Evolutionary conservation across 1,284 basidiomycete genomes (phyloP).

Genomic region (Moniliophthora roreri): DNA sequence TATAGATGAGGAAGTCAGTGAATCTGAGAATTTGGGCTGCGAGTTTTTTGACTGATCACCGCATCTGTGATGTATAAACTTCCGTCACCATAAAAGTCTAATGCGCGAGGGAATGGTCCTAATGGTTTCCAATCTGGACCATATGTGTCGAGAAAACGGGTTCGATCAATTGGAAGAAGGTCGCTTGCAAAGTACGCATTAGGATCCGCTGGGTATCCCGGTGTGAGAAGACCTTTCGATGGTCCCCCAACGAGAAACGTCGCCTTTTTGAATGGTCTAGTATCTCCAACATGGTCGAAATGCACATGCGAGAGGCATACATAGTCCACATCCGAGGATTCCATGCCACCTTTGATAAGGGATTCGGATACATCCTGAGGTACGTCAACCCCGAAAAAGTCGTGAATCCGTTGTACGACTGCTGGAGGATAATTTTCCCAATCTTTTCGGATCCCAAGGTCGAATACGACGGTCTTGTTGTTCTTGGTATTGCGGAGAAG

Average conservation of each 20-base stretch:
- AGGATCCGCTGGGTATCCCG: constrained; percentile 43
- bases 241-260: constrained; percentile 46
- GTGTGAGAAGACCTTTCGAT: constrained; percentile 30
- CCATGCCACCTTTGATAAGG: constrained; percentile 44
- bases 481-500: constrained; percentile 44
- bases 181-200: constrained; percentile 31
- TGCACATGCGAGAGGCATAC: constrained; percentile 54
- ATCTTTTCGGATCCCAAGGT: constrained; percentile 53
- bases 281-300: constrained; percentile 44
- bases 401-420: constrained; percentile 26
- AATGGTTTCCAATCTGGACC: constrained; percentile 31
- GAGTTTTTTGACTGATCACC: neutral
- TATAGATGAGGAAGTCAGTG: neutral
- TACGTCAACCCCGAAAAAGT: constrained; percentile 29
- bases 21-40: neutral
- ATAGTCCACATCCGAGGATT: constrained; percentile 39
- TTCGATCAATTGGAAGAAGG: constrained; percentile 43
- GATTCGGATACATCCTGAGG: constrained; percentile 47
- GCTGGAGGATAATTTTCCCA: constrained; percentile 39
- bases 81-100: constrained; percentile 59
- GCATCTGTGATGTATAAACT: constrained; percentile 56
- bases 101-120: constrained; percentile 49
- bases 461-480: constrained; percentile 45
- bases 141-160: constrained; percentile 30
- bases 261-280: constrained; percentile 41